Base-by-base conservation (phyloP, 2,329 filamentous ascomycete species). In the Calonectria multiphialidica region DNA sequence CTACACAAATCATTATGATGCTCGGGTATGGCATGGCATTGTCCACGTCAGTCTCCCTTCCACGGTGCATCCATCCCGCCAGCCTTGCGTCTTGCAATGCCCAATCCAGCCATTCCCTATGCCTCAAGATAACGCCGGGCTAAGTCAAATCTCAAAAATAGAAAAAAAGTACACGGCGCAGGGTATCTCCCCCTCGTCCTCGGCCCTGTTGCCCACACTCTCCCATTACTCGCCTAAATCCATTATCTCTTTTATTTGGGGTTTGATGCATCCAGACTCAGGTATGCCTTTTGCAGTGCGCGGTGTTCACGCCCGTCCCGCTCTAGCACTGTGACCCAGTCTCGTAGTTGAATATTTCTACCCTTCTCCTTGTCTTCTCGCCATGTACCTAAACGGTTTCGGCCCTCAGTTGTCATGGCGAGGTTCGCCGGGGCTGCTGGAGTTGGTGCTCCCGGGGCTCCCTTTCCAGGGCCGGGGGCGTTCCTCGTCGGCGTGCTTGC, bases 271-370 rank as follows among this genome's bases (percentile, higher is more conserved):
- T 92, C 90, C 75, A 92, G 81, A 71, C 83, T 83, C 69, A 87
- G 78, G 73, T 91, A 91, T 1, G 90, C 90, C 59, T 85, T 83
- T 80, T 93, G 91, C 59, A 94, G 81, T 28, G 91, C 89, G 80
- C 87, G 90, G 75, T 85, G 86, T 81, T 95, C 93, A 75, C 88
- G 89, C 1, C 94, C 93, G 81, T 98, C 95, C 63, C 92, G 88
- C 82, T 98, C 96, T 57, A 98, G 87, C 72, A 94, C 94, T 23
- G 91, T 88, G 18, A 98, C 87, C 86, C 95, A 92, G 82, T 98
- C 96, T 67, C 96, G 90, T 65, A 98, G 86, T 84, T 98, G 95
- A 59, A 98, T 94, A 30, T 93, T 92, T 76, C 89, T 90, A 37
- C 95, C 95, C 80, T 93, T 93, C 25, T 93, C 91, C 66, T 91